These are phyloP conservation scores for Rhizoclosmatium sp. DNA, from an alignment of 192 early-diverging fungal genomes.

Conservation along the genomic window DNA sequence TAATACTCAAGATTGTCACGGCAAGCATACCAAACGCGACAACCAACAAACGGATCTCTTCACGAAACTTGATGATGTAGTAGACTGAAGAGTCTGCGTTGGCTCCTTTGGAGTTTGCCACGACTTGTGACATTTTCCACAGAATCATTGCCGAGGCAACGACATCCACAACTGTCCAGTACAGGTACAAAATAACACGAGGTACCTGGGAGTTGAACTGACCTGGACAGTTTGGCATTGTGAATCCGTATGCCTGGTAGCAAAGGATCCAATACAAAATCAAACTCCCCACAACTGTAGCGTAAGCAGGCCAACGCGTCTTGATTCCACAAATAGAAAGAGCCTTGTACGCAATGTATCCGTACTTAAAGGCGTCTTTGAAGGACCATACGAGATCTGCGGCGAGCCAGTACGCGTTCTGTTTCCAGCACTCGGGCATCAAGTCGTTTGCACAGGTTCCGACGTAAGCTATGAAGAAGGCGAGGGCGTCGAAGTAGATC, in stretches of 20 bases:
- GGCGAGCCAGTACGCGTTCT: constrained; percentile 17
- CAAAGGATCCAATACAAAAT: constrained; percentile 17
- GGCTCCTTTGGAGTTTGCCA: constrained; percentile 7
- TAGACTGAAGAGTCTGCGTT: neutral
- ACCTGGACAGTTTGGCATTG: constrained; percentile 9
- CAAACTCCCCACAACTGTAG: neutral
- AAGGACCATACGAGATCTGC: constrained; percentile 19
- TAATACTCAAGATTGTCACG: constrained; percentile 3
- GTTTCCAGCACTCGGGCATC: constrained; percentile 13
- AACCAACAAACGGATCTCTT: constrained; percentile 13
- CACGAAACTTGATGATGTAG: constrained; percentile 12
- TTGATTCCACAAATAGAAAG: constrained; percentile 8
- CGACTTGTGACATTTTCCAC: neutral
- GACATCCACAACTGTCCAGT: constrained; percentile 22
- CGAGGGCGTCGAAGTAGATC: constrained; percentile 27
- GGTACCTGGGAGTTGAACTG: constrained; percentile 11
- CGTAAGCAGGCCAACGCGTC: constrained; percentile 7
- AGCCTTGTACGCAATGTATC: constrained; percentile 26
- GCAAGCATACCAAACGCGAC: constrained; percentile 1
- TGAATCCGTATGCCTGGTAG: constrained; percentile 16
- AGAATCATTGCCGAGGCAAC: constrained; percentile 4
- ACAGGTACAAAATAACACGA: constrained; percentile 1
- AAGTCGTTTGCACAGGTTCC: constrained; percentile 21
- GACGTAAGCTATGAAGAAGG: constrained; percentile 12
- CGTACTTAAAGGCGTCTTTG: constrained; percentile 21